Evolutionary conservation across 495 filamentous ascomycete genomes (phyloP).

Genomic region (Evernia prunastri): DNA sequence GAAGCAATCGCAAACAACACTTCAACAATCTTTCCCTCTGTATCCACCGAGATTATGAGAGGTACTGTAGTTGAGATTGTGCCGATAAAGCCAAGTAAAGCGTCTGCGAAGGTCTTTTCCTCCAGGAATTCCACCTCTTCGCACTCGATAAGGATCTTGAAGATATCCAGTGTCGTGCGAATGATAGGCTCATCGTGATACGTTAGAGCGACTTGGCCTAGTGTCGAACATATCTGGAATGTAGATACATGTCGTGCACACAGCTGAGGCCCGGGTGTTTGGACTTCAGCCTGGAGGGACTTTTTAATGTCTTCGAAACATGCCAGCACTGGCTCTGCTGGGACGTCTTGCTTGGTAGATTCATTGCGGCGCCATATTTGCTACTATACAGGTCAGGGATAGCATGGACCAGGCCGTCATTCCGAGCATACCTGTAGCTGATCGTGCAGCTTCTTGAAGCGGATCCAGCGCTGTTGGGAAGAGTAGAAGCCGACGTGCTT

Average conservation of each 20-base stretch:
- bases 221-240: conserved; percentile 77
- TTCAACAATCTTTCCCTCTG: conserved; percentile 80
- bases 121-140: conserved; percentile 92
- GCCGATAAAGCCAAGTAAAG: conserved; percentile 70
- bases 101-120: conserved; percentile 72
- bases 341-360: conserved; percentile 44
- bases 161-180: conserved; percentile 72
- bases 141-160: conserved; percentile 85
- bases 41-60: conserved; percentile 57
- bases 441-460: conserved; percentile 84
- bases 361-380: conserved; percentile 70
- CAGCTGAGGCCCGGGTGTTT: conserved; percentile 77
- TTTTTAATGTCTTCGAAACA: conserved; percentile 64
- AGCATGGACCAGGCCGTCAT: conserved; percentile 1
- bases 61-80: conserved; percentile 54
- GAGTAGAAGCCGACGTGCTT: conserved; percentile 61
- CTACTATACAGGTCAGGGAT: conserved; percentile 38
- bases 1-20: conserved; percentile 88
- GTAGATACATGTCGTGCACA: conserved; percentile 78
- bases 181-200: conserved; percentile 75
- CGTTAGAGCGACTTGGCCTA: conserved; percentile 76
- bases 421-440: conserved; percentile 59
- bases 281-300: conserved; percentile 81
- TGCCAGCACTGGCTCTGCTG: conserved; percentile 43
- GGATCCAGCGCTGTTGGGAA: conserved; percentile 77